phyloP scores from a whole-genome alignment of 1,139 yeast genomes.

The Trichomonascaceae sp. region DNA sequence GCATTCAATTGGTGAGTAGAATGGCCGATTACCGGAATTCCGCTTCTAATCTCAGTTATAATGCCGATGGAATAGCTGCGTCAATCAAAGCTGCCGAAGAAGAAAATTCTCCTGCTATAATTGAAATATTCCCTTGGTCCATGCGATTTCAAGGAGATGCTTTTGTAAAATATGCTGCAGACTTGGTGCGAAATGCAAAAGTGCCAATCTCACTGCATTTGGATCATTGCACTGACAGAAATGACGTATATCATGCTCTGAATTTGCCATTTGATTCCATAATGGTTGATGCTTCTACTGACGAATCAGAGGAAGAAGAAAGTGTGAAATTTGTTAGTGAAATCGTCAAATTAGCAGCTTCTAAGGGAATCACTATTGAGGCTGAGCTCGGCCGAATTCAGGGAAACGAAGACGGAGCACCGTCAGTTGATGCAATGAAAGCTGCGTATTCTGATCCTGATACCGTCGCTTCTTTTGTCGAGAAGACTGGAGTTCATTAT shows the following conservation, averaged over 20 bases:
- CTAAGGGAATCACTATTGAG: conserved; percentile 25
- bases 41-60: conserved; percentile 16
- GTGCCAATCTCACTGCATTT: conserved; percentile 27
- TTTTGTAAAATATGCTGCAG: conserved; percentile 22
- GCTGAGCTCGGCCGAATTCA: conserved; percentile 30
- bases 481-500: conserved; percentile 24
- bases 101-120: conserved; percentile 25
- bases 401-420: conserved; percentile 29
- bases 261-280: conserved; percentile 26
- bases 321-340: conserved; percentile 20
- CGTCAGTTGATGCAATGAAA: conserved; percentile 22
- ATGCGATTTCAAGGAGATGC: conserved; percentile 25
- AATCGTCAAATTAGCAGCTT: conserved; percentile 22
- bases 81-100: conserved; percentile 26
- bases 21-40: background rate
- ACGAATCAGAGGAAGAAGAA: conserved; percentile 25
- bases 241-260: conserved; percentile 22
- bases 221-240: conserved; percentile 25
- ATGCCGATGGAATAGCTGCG: conserved; percentile 25
- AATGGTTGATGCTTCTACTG: conserved; percentile 29
- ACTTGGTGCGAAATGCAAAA: conserved; percentile 21
- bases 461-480: conserved; percentile 22
- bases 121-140: conserved; percentile 29
- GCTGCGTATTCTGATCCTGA: conserved; percentile 27
- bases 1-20: conserved; percentile 22